Evolutionary conservation across 2,329 filamentous ascomycete species (phyloP), one percentile per base, ranked within the genome.

Genomic region (Orbilia blumenaviensis): DNA sequence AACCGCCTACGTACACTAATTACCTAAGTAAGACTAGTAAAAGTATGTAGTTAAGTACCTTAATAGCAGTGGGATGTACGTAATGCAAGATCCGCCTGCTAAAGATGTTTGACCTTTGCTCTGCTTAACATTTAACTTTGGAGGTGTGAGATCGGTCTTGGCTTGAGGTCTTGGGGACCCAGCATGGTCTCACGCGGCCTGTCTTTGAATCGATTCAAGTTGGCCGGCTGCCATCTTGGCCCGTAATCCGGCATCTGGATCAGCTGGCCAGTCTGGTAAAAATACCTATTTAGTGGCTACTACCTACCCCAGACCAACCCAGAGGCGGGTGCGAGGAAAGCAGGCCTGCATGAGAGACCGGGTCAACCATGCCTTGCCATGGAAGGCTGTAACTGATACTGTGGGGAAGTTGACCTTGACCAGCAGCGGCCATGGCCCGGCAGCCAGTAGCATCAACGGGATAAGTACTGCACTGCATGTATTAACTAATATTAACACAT

Each of bases 361-460:
- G 58, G 34, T 63, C 29, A 38, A 18, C 61, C 61, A 64, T 38
- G 42, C 9, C 21, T 54, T 27, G 32, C 42, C 42, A 21, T 62
- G 44, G 66, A 23, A 12, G 60, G 52, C 52, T 75, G 56, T 56
- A n/a, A n/a, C n/a, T n/a, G n/a, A n/a, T n/a, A 21, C 42, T 46
- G 42, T 46, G 71, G 71, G 71, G 71, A 62, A n/a, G n/a, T n/a
- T n/a, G n/a, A 74, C 42, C n/a, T 16, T 41, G 16, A 66, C 34
- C 29, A 50, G 34, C 12, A 41, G 36, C n/a, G n/a, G n/a, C n/a
- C n/a, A n/a, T n/a, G n/a, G n/a, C n/a, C n/a, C n/a, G 12, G 21
- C 12, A 25, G 16, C n/a, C n/a, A n/a, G n/a, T n/a, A n/a, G n/a
- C n/a, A n/a, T 16, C 34, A 38, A 38, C 34, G 34, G n/a, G 34